phyloP scores from a whole-genome alignment of 768 basidiomycete genomes.

The Lanmaoa rubissima region DNA sequence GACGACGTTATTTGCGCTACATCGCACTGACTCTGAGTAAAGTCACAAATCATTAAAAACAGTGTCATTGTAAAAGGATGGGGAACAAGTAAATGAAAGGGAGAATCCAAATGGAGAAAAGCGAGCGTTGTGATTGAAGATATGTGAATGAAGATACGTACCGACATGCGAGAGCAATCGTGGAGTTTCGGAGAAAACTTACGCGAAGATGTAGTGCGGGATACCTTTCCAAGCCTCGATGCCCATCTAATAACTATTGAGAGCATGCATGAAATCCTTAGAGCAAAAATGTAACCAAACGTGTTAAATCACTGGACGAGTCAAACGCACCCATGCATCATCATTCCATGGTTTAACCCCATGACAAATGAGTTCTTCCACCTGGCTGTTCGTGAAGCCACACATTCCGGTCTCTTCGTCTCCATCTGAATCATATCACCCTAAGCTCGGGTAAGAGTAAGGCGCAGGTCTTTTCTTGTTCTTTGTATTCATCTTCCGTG shows the following conservation, averaged over 20 bases:
- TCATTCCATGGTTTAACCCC: constrained; percentile 49
- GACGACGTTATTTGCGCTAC: too few relatives aligned
- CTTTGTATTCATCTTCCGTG: not conserved
- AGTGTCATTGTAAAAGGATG: too few relatives aligned
- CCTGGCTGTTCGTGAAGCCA: constrained; percentile 33
- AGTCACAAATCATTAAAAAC: too few relatives aligned
- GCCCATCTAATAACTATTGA: constrained; percentile 1
- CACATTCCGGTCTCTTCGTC: constrained; percentile 7
- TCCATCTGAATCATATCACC: not conserved
- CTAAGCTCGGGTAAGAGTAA: not conserved
- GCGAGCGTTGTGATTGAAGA: not conserved
- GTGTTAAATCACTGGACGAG: too few relatives aligned
- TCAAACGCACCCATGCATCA: constrained; percentile 36
- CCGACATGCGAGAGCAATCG: not conserved
- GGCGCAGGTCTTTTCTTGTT: not conserved
- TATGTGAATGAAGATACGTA: not conserved
- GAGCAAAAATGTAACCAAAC: not conserved
- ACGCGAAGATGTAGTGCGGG: too few relatives aligned
- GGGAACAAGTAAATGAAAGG: too few relatives aligned
- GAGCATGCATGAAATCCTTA: constrained; percentile 19
- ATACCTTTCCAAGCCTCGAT: not conserved
- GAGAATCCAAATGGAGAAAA: not conserved
- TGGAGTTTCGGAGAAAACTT: not conserved
- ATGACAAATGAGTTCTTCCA: constrained; percentile 35
- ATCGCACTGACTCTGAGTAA: too few relatives aligned